Base-by-base conservation (phyloP, 2,329 filamentous ascomycete species). In the Aspergillus latus region DNA sequence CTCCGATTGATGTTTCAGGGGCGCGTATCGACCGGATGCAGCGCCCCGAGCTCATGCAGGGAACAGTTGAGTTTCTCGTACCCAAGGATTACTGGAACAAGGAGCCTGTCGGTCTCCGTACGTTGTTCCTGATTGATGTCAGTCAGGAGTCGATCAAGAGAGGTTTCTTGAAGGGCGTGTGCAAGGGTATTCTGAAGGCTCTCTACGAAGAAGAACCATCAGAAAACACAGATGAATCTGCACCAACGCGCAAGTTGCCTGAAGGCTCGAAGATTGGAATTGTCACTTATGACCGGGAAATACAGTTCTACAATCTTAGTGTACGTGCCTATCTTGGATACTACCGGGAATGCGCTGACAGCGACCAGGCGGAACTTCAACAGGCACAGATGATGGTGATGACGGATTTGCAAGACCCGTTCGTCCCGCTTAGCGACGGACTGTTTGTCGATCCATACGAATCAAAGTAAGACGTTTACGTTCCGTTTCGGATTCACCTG, bases 71-170 rank as follows among this genome's bases (percentile, higher is more conserved):
- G 71, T 99, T 96, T 70, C 82, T 94, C 59, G 95, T 99, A 11
- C 94, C 94, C 13, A 97, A 97, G 77, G 94, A 99, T 76, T 99
- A 99, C 76, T 99, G 92, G 90, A 93, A 91, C 26, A 94, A 93
- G 73, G 88, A 95, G 71, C 94, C 94, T 0, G 89, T 94, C 11
- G 92, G 90, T 26, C 73, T 97, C 66, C 86, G 88, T 58, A 96
- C 88, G 84, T 78, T 99, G 9, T 99, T 99, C 73, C 74, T 97
- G 61, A 89, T 99, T 56, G 94, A 99, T 73, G 92, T 95, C 40
- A 94, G 90, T 4, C 90, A 95, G 64, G 93, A 97, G 74, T 86
- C 93, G 1, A 88, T 89, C 62, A 95, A 93, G 70, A 91, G 92
- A 71, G 93, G 93, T 0, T 96, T 95, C 69, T 75, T 97, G 28